These are phyloP conservation scores for Zelopaecilomyces penicillatus DNA, from an alignment of 2,329 filamentous ascomycete genomes.

Conservation along the genomic window DNA sequence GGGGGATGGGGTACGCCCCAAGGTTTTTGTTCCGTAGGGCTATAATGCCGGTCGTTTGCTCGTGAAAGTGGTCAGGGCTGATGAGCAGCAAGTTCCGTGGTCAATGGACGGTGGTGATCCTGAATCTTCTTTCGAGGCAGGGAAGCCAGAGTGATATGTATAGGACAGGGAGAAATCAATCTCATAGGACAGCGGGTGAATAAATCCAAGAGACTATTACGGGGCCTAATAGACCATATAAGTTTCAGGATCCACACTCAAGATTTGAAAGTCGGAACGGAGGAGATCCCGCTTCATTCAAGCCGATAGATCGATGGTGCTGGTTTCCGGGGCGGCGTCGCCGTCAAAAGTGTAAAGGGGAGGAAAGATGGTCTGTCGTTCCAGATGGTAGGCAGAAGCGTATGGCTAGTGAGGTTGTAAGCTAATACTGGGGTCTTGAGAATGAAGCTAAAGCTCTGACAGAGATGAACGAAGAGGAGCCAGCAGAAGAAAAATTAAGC, in stretches of 20 bases:
- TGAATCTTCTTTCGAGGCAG: conserved; percentile 1
- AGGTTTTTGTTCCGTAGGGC: conserved; percentile 2
- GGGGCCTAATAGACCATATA: not conserved
- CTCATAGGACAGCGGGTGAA: conserved; percentile 1
- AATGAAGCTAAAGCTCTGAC: no score
- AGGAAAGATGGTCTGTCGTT: no score
- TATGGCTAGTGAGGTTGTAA: no score
- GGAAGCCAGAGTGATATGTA: conserved; percentile 4
- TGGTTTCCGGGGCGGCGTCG: conserved; percentile 1
- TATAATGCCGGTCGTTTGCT: conserved; percentile 8
- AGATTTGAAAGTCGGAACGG: conserved; percentile 1
- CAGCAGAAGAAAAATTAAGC: no score
- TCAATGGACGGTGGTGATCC: not conserved
- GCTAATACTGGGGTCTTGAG: no score
- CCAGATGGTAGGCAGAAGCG: no score
- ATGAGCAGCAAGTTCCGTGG: not conserved
- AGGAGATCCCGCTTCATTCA: conserved; percentile 2
- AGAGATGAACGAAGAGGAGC: no score
- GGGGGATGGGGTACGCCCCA: not conserved
- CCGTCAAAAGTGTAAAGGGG: conserved; percentile 4
- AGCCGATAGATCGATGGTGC: conserved; percentile 6
- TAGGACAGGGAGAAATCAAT: conserved; percentile 4
- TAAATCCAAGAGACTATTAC: not conserved
- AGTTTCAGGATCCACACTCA: conserved; percentile 4
- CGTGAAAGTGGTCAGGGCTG: conserved; percentile 5